Evolutionary conservation across 805 yeast genomes (phyloP).

Genomic region (Ogataea salicorniae): DNA sequence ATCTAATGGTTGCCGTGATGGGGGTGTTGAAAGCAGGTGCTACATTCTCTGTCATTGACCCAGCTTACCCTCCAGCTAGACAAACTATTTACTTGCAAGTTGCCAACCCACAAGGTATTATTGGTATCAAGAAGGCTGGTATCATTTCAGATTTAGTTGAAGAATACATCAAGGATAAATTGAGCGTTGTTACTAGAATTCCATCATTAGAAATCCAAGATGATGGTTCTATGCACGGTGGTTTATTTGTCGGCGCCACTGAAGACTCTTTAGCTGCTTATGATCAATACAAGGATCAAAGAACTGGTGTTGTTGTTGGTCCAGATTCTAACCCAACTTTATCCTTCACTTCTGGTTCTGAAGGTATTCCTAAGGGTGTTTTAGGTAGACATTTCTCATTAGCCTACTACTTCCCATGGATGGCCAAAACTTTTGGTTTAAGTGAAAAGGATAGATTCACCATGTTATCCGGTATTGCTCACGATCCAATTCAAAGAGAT

Average conservation of each 20-base stretch:
- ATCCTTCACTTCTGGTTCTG: conserved; percentile 95
- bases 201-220: conserved; percentile 74
- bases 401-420: conserved; percentile 98
- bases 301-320: conserved; percentile 90
- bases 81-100: conserved; percentile 91
- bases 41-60: conserved; percentile 96
- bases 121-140: conserved; percentile 91
- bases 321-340: conserved; percentile 97
- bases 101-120: conserved; percentile 87
- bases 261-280: conserved; percentile 48
- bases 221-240: conserved; percentile 69
- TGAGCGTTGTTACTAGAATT: conserved; percentile 66
- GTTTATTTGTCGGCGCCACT: conserved; percentile 32
- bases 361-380: conserved; percentile 98
- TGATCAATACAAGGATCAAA: conserved; percentile 41
- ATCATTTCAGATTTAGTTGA: conserved; percentile 69
- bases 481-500: conserved; percentile 98
- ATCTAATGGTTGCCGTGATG: conserved; percentile 92
- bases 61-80: conserved; percentile 98
- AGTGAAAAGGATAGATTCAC: conserved; percentile 83
- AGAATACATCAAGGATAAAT: conserved; percentile 67
- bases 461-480: conserved; percentile 98
- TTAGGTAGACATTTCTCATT: conserved; percentile 95
- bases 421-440: conserved; percentile 80
- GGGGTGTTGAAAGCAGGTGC: conserved; percentile 99